phyloP scores from a whole-genome alignment of 2,329 filamentous ascomycete genomes.

The Sporothrix euskadiensis region DNA sequence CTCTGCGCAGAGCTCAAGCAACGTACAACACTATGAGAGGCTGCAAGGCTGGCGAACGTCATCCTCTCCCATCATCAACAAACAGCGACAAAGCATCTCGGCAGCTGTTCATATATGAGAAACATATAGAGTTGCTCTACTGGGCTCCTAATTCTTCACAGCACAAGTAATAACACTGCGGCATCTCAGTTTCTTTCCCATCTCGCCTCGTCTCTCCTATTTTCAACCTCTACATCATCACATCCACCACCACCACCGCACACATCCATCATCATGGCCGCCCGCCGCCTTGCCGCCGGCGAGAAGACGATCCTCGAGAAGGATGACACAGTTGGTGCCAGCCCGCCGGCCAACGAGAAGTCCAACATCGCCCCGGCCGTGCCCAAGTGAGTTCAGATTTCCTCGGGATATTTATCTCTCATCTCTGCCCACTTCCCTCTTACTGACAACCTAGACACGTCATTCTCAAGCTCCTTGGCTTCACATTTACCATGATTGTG shows the following conservation, averaged over 20 bases:
- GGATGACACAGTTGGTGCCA: constrained; percentile 50
- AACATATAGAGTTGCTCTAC: background rate
- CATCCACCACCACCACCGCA: background rate
- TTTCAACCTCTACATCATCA: background rate
- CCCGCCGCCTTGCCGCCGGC: constrained; percentile 62
- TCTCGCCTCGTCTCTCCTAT: background rate
- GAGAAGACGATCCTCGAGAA: constrained; percentile 68
- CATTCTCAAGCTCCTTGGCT: constrained; percentile 84
- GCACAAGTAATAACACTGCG: background rate
- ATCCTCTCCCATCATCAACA: constrained; percentile 2
- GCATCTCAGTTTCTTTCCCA: background rate
- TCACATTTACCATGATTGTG: constrained; percentile 88
- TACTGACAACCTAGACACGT: constrained; percentile 60
- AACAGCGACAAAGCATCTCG: background rate
- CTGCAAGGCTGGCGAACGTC: background rate
- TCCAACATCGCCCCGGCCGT: constrained; percentile 82
- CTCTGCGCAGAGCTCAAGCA: background rate
- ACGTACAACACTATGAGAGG: background rate
- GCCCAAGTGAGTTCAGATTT: constrained; percentile 52
- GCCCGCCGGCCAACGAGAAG: constrained; percentile 51
- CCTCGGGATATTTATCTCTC: background rate
- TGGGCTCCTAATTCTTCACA: background rate
- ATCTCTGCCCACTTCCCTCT: background rate
- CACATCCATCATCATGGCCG: constrained; percentile 57
- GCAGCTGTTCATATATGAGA: background rate